phyloP scores from a whole-genome alignment of 1,284 basidiomycete species.

The Peniophora sp. region DNA sequence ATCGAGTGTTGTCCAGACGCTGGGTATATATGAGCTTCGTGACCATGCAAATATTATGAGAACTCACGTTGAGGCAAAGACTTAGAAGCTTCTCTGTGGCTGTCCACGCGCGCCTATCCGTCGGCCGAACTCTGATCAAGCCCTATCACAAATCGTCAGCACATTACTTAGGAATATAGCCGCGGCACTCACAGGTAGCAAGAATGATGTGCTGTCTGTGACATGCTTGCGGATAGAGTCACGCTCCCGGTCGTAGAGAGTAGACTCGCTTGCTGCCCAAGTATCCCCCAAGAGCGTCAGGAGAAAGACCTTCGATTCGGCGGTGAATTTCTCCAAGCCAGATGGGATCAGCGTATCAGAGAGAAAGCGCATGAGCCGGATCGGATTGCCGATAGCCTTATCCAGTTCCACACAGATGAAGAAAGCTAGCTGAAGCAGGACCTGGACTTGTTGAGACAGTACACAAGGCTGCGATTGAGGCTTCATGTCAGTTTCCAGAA shows the following conservation, averaged over 20 bases:
- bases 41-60: not conserved
- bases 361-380: constrained; percentile 32
- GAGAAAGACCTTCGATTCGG: not conserved
- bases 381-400: constrained; percentile 36
- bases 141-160: not conserved
- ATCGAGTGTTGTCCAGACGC: not conserved
- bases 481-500: constrained; percentile 29
- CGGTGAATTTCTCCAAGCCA: constrained; percentile 22
- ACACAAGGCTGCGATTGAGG: constrained; percentile 11
- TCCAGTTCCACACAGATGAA: constrained; percentile 35
- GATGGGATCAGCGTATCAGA: constrained; percentile 32
- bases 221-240: constrained; percentile 31
- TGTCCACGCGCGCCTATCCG: not conserved
- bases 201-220: constrained; percentile 35
- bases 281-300: constrained; percentile 9
- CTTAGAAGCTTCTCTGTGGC: not conserved
- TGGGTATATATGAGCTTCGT: not conserved
- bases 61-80: not conserved
- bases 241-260: constrained; percentile 9
- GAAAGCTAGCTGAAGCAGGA: constrained; percentile 40
- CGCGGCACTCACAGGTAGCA: constrained; percentile 37
- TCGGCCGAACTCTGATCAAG: not conserved
- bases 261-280: constrained; percentile 13
- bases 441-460: constrained; percentile 27
- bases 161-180: not conserved